These are phyloP conservation scores for Vaucheria bursata DNA, from an alignment of 352 stramenopile genomes.

Conservation along the genomic window DNA sequence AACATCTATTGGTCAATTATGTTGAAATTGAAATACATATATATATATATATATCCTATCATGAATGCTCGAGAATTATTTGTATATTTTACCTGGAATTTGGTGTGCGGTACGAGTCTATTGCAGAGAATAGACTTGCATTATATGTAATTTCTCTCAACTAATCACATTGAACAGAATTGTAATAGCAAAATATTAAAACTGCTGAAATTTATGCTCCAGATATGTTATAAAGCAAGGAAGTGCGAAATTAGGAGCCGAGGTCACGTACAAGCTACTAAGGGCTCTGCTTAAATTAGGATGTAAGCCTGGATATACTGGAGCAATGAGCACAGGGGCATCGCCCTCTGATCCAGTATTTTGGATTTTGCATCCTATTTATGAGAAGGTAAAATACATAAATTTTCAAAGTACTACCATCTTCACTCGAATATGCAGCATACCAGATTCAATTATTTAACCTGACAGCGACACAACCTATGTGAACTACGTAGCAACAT, in stretches of 20 bases:
- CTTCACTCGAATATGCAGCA: too few relatives aligned
- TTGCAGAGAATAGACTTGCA: too few relatives aligned
- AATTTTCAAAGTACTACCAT: too few relatives aligned
- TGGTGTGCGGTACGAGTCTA: too few relatives aligned
- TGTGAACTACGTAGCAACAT: too few relatives aligned
- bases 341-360: constrained; percentile 37
- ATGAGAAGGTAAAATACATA: constrained; percentile 41
- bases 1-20: too few relatives aligned
- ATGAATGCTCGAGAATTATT: too few relatives aligned
- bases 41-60: too few relatives aligned
- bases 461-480: too few relatives aligned
- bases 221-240: not conserved
- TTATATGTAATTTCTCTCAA: not conserved
- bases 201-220: not conserved
- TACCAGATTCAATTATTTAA: too few relatives aligned
- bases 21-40: too few relatives aligned
- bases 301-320: constrained; percentile 13
- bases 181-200: not conserved
- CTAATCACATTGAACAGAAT: not conserved
- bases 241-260: constrained; percentile 4
- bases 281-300: constrained; percentile 21
- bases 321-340: constrained; percentile 20
- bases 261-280: constrained; percentile 12
- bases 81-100: too few relatives aligned
- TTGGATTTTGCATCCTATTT: constrained; percentile 38